phyloP scores from a whole-genome alignment of 192 early-diverging fungal species.

The Mortierella claussenii region DNA sequence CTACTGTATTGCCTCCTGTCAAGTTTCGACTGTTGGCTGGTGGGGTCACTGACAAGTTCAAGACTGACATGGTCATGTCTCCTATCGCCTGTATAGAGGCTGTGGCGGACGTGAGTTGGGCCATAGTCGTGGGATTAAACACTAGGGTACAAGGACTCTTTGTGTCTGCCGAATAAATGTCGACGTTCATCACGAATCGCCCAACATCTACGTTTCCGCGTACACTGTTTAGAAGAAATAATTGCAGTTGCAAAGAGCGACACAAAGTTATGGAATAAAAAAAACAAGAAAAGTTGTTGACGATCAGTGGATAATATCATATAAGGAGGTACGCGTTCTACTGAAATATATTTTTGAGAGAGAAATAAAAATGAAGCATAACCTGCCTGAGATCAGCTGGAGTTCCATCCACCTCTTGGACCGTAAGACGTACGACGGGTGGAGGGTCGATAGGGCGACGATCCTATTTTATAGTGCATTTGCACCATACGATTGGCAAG shows the following conservation, averaged over 20 bases:
- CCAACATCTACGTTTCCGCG: slow-evolving; percentile 25
- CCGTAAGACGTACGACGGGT: slow-evolving; percentile 64
- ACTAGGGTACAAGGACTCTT: slow-evolving; percentile 22
- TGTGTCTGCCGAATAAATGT: slow-evolving; percentile 33
- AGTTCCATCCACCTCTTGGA: slow-evolving; percentile 58
- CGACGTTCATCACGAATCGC: slow-evolving; percentile 35
- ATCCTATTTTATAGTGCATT: slow-evolving; percentile 49
- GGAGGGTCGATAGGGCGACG: slow-evolving; percentile 70
- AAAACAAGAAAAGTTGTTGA: neutral
- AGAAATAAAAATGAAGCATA: slow-evolving; percentile 10
- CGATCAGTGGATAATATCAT: too few species aligned
- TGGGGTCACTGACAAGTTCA: slow-evolving; percentile 7
- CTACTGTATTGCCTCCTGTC: slow-evolving; percentile 70
- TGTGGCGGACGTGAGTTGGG: neutral
- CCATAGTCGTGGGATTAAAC: slow-evolving; percentile 18
- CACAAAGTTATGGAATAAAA: neutral
- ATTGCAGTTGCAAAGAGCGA: too few species aligned
- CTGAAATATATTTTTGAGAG: too few species aligned
- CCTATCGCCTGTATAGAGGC: slow-evolving; percentile 6
- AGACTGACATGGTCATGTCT: slow-evolving; percentile 22
- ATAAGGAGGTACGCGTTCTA: too few species aligned
- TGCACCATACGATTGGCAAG: too few species aligned
- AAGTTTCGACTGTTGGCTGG: slow-evolving; percentile 65
- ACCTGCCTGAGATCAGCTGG: slow-evolving; percentile 61
- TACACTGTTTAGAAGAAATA: slow-evolving; percentile 11